A percentile compares a stretch with the other conserved stretches of the same genome.
Conservation (phyloP, 257 asterid genomes). For the Craterostigma plantagineum region DNA sequence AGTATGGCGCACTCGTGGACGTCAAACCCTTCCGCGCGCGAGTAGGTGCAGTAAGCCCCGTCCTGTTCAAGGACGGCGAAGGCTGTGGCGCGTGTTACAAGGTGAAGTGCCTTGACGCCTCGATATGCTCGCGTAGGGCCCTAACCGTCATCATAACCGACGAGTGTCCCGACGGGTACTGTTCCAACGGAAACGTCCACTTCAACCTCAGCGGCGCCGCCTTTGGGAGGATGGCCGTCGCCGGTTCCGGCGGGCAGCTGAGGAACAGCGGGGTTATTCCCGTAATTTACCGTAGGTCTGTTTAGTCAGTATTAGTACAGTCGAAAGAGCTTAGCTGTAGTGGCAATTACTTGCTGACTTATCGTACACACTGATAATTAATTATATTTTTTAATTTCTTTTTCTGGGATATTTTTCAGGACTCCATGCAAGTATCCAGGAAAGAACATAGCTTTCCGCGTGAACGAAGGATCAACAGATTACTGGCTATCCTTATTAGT, state of each 20-base stretch:
- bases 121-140: constrained; percentile 80
- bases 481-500: constrained; percentile 78
- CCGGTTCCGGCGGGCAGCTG: constrained; percentile 53
- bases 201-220: constrained; percentile 98
- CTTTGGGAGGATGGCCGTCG: constrained; percentile 70
- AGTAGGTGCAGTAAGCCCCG: constrained; percentile 95
- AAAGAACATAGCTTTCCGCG: constrained; percentile 69
- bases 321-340: no score
- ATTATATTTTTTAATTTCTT: no score
- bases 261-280: constrained; percentile 79
- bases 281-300: constrained; percentile 63
- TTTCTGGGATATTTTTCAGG: constrained; percentile 16
- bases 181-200: constrained; percentile 46
- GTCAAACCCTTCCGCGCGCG: constrained; percentile 87
- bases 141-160: constrained; percentile 85
- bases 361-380: no score
- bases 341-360: no score
- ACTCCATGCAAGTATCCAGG: constrained; percentile 81
- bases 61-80: constrained; percentile 70
- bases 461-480: constrained; percentile 85
- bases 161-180: constrained; percentile 82
- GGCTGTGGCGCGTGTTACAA: constrained; percentile 97
- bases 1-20: constrained; percentile 81
- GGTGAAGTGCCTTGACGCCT: constrained; percentile 63
- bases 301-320: no score